phyloP scores from a whole-genome alignment of 352 stramenopile species.

The Pythium rhizo-oryzae region DNA sequence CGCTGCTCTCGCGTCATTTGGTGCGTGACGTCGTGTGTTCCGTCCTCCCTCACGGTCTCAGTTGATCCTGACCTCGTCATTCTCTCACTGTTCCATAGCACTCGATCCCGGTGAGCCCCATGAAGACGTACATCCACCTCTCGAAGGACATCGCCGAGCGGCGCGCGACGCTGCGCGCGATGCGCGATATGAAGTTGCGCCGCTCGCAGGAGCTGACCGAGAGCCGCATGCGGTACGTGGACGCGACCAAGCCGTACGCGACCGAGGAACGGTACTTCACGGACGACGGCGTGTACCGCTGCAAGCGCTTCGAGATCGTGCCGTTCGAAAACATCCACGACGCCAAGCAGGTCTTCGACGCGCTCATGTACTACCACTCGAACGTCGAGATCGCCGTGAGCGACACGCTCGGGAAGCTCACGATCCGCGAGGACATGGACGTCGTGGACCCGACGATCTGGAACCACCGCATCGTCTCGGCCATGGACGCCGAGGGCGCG shows the following conservation, averaged over 20 bases:
- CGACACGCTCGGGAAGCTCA: conserved; percentile 49
- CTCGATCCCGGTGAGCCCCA: conserved; percentile 16
- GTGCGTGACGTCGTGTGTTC: background rate
- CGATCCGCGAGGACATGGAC: conserved; percentile 54
- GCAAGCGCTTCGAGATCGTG: conserved; percentile 37
- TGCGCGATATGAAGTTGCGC: conserved; percentile 22
- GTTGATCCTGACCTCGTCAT: background rate
- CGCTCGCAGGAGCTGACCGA: conserved; percentile 12
- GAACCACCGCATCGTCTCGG: conserved; percentile 48
- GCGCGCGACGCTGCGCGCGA: conserved; percentile 20
- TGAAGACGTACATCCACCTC: conserved; percentile 23
- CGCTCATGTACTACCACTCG: conserved; percentile 39
- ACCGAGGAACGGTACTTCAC: conserved; percentile 18
- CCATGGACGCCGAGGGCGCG: conserved; percentile 10
- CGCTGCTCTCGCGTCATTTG: conserved; percentile 23
- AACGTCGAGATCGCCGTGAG: conserved; percentile 62
- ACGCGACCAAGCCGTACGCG: conserved; percentile 21
- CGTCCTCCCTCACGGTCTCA: no score
- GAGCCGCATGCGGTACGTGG: conserved; percentile 19
- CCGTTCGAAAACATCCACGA: conserved; percentile 43
- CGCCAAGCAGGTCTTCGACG: conserved; percentile 54
- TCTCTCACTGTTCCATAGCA: background rate
- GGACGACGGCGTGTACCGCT: conserved; percentile 20
- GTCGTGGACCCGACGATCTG: conserved; percentile 32
- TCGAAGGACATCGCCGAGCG: conserved; percentile 16